These are phyloP conservation scores for Gelatoporia subvermispora DNA, from an alignment of 768 basidiomycete species.

Conservation along the genomic window DNA sequence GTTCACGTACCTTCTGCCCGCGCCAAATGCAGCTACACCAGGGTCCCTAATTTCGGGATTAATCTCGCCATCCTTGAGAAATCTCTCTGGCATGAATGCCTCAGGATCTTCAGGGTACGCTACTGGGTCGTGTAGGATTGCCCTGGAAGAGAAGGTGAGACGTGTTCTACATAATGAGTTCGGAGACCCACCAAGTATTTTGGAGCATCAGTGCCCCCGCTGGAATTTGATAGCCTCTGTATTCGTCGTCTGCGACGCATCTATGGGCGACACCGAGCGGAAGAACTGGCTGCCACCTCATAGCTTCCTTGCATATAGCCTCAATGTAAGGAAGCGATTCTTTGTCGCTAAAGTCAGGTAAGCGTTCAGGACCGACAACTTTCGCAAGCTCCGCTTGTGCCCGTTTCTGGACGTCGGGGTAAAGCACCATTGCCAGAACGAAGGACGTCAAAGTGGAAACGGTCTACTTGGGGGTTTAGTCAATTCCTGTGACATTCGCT, in stretches of 20 bases:
- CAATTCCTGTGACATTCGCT: not conserved
- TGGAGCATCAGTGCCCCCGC: slow-evolving; percentile 14
- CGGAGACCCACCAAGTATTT: slow-evolving; percentile 7
- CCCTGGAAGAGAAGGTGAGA: not conserved
- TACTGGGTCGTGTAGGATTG: slow-evolving; percentile 45
- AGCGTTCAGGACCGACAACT: slow-evolving; percentile 24
- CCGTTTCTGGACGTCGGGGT: slow-evolving; percentile 22
- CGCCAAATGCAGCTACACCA: slow-evolving; percentile 15
- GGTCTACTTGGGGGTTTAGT: slow-evolving; percentile 17
- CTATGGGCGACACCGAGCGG: slow-evolving; percentile 4
- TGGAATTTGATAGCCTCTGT: slow-evolving; percentile 12
- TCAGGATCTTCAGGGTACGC: slow-evolving; percentile 28
- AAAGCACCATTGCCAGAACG: slow-evolving; percentile 7
- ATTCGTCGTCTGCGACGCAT: slow-evolving; percentile 11
- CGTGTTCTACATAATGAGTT: not conserved
- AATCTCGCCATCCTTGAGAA: slow-evolving; percentile 16
- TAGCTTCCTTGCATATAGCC: slow-evolving; percentile 26
- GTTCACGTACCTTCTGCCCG: slow-evolving; percentile 12
- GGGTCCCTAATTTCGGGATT: slow-evolving; percentile 12
- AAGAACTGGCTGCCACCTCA: slow-evolving; percentile 2
- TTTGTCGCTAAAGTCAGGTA: slow-evolving; percentile 18
- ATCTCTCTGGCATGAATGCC: slow-evolving; percentile 21
- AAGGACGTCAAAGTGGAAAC: slow-evolving; percentile 21
- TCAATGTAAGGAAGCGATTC: slow-evolving; percentile 18
- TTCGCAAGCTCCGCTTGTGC: slow-evolving; percentile 32